Conservation (phyloP, 108 stramenopile species). For the Pseudonitzschia delicatissima region DNA sequence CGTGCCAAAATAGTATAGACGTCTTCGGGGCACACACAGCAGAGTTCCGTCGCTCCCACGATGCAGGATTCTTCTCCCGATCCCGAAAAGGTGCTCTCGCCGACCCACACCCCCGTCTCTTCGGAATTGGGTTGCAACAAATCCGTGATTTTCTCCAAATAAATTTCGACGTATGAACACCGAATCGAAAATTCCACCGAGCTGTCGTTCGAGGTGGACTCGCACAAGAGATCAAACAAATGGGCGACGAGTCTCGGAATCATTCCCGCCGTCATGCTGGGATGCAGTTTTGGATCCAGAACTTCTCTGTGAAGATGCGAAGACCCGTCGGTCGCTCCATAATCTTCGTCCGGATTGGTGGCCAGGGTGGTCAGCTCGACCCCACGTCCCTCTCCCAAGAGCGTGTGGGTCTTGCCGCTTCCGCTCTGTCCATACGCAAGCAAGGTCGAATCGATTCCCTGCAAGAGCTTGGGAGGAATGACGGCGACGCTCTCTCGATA, state of each 20-base stretch:
- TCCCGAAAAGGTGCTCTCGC: not conserved
- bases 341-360: not conserved
- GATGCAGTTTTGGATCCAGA: constrained; percentile 18
- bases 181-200: constrained; percentile 70
- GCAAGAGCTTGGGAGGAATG: constrained; percentile 30
- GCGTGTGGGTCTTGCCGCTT: constrained; percentile 48
- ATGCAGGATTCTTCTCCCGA: not conserved
- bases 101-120: not conserved
- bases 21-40: constrained; percentile 68
- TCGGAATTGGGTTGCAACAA: constrained; percentile 56
- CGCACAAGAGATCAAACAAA: constrained; percentile 43
- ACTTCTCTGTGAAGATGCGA: not conserved
- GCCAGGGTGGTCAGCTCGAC: constrained; percentile 22
- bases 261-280: constrained; percentile 47
- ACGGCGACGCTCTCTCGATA: constrained; percentile 36
- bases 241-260: constrained; percentile 56
- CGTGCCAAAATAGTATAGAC: constrained; percentile 64
- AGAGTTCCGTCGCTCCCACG: constrained; percentile 53
- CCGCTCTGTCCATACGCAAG: constrained; percentile 93
- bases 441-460: constrained; percentile 63
- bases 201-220: constrained; percentile 39
- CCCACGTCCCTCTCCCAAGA: constrained; percentile 27
- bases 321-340: not conserved
- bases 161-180: constrained; percentile 93
- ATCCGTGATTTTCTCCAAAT: constrained; percentile 91